Evolutionary conservation across 768 basidiomycete genomes (phyloP).

Genomic region (Suillus occidentalis): DNA sequence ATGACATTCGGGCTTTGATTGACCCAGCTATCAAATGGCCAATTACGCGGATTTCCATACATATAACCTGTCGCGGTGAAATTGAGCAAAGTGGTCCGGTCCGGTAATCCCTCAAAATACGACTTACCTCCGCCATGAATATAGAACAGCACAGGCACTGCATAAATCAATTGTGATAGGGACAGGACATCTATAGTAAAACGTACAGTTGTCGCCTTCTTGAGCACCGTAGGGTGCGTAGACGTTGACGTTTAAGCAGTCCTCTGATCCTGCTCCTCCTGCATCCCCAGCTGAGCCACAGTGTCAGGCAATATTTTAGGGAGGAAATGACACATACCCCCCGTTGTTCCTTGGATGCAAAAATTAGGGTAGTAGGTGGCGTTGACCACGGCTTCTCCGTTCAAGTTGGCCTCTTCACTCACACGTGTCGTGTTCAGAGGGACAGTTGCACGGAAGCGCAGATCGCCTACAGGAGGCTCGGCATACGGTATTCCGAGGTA

Average conservation of each 20-base stretch:
- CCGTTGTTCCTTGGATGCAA: conserved; percentile 59
- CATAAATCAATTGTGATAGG: background rate
- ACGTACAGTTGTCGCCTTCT: conserved; percentile 47
- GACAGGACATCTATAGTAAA: background rate
- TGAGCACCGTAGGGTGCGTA: conserved; percentile 54
- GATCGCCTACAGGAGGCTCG: conserved; percentile 44
- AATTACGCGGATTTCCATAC: conserved; percentile 61
- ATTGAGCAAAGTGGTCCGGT: background rate
- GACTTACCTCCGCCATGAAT: conserved; percentile 39
- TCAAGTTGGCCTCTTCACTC: conserved; percentile 24
- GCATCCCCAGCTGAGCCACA: conserved; percentile 46
- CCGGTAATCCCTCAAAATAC: background rate
- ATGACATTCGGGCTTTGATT: conserved; percentile 62
- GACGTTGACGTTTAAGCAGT: conserved; percentile 70
- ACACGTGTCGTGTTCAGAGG: conserved; percentile 52
- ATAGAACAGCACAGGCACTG: conserved; percentile 43
- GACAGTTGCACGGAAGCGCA: conserved; percentile 48
- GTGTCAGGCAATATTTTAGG: background rate
- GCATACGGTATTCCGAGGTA: conserved; percentile 52
- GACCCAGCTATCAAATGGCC: conserved; percentile 68
- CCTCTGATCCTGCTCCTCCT: conserved; percentile 66
- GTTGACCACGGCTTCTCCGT: conserved; percentile 43
- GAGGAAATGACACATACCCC: conserved; percentile 31
- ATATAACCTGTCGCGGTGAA: conserved; percentile 42
- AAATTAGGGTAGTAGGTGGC: conserved; percentile 55